Evolutionary conservation across 2,329 filamentous ascomycete genomes (phyloP).

Genomic region (Allantophomopsis lycopodina): DNA sequence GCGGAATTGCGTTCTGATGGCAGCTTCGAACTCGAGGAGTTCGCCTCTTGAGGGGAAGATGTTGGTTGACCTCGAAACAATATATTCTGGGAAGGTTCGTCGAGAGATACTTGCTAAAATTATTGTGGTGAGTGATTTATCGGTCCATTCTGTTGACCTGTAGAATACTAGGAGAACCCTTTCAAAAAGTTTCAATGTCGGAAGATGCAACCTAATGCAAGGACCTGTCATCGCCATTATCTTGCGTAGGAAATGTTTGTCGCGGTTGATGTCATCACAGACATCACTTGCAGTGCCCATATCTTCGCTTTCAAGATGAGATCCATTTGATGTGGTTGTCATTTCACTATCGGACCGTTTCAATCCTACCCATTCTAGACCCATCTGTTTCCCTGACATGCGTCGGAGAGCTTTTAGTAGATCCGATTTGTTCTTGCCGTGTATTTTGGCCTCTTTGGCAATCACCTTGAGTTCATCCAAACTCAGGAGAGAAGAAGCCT

Average conservation of each 20-base stretch:
- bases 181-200: constrained; percentile 72
- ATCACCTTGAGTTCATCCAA: constrained; percentile 77
- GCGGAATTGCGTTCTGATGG: constrained; percentile 66
- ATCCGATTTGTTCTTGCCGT: constrained; percentile 79
- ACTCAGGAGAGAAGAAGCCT: constrained; percentile 69
- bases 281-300: constrained; percentile 22
- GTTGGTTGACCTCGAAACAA: constrained; percentile 78
- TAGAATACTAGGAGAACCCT: constrained; percentile 94
- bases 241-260: constrained; percentile 62
- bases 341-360: constrained; percentile 31
- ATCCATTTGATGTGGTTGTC: constrained; percentile 35
- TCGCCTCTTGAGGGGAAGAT: constrained; percentile 69
- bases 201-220: constrained; percentile 66
- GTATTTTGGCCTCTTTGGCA: constrained; percentile 74
- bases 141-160: constrained; percentile 90
- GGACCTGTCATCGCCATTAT: constrained; percentile 67
- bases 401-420: constrained; percentile 60
- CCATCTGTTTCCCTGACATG: constrained; percentile 60
- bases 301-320: constrained; percentile 25
- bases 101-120: constrained; percentile 84
- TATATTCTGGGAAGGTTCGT: constrained; percentile 77
- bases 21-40: constrained; percentile 80
- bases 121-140: constrained; percentile 89
- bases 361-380: constrained; percentile 56
- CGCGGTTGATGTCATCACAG: constrained; percentile 41